phyloP scores from a whole-genome alignment of 2,329 filamentous ascomycete species.

The Metarhizium guizhouense region DNA sequence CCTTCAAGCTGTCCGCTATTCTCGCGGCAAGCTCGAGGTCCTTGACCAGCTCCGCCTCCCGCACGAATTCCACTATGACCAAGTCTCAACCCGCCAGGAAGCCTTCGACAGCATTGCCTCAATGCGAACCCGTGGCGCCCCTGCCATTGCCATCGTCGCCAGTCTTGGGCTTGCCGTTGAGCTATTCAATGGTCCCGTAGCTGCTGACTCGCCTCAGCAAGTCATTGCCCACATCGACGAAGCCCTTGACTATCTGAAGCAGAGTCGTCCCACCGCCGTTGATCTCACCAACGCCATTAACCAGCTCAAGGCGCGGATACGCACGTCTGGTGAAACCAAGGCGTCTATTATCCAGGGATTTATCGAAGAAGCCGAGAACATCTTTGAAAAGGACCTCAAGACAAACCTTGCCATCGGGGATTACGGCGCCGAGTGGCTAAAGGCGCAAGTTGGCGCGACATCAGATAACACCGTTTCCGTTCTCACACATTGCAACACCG shows the following conservation, averaged over 20 bases:
- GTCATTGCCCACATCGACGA: slow-evolving; percentile 64
- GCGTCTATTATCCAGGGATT: slow-evolving; percentile 58
- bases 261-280: slow-evolving; percentile 86
- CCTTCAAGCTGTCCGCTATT: slow-evolving; percentile 72
- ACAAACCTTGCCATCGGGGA: slow-evolving; percentile 83
- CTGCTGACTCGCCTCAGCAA: slow-evolving; percentile 39
- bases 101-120: slow-evolving; percentile 76
- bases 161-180: slow-evolving; percentile 83
- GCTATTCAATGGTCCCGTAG: slow-evolving; percentile 45
- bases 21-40: slow-evolving; percentile 62
- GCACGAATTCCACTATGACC: slow-evolving; percentile 71
- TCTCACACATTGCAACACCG: slow-evolving; percentile 96
- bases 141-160: slow-evolving; percentile 97
- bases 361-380: slow-evolving; percentile 71
- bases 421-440: slow-evolving; percentile 76
- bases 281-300: slow-evolving; percentile 85
- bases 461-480: slow-evolving; percentile 56
- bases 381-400: slow-evolving; percentile 76
- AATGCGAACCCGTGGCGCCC: slow-evolving; percentile 72
- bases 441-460: slow-evolving; percentile 44
- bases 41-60: slow-evolving; percentile 78
- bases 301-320: slow-evolving; percentile 62
- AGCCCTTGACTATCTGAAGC: slow-evolving; percentile 78
- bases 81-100: slow-evolving; percentile 60
- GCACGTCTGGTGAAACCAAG: slow-evolving; percentile 35